phyloP scores from a whole-genome alignment of 768 basidiomycete species.

The Boletellus sp. region DNA sequence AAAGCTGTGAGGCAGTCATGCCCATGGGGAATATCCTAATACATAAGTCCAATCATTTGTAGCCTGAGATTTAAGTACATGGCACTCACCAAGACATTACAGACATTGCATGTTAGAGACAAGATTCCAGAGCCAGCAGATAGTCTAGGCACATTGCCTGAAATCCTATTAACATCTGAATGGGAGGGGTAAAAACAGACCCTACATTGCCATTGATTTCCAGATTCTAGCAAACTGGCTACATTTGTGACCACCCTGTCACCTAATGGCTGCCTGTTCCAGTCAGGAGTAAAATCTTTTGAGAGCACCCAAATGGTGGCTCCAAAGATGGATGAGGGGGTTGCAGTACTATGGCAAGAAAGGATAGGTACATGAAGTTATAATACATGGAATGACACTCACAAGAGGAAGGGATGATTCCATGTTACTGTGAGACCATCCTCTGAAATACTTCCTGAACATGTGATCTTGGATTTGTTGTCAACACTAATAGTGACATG shows the following conservation, averaged over 20 bases:
- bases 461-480: background rate
- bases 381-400: background rate
- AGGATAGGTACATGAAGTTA: background rate
- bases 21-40: background rate
- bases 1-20: background rate
- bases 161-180: background rate
- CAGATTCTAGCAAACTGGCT: background rate
- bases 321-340: background rate
- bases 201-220: background rate
- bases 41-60: background rate
- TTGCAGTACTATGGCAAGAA: background rate
- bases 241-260: background rate
- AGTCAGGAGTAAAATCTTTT: background rate
- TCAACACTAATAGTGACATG: background rate
- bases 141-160: background rate
- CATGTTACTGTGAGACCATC: background rate
- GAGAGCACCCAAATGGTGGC: background rate
- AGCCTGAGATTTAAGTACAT: background rate
- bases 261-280: background rate
- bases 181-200: background rate
- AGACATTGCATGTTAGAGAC: background rate
- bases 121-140: background rate
- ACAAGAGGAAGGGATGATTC: background rate
- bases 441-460: background rate
- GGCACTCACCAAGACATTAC: background rate